phyloP scores from a whole-genome alignment of 2,329 filamentous ascomycete species.

The Trichoderma afroharzianum region DNA sequence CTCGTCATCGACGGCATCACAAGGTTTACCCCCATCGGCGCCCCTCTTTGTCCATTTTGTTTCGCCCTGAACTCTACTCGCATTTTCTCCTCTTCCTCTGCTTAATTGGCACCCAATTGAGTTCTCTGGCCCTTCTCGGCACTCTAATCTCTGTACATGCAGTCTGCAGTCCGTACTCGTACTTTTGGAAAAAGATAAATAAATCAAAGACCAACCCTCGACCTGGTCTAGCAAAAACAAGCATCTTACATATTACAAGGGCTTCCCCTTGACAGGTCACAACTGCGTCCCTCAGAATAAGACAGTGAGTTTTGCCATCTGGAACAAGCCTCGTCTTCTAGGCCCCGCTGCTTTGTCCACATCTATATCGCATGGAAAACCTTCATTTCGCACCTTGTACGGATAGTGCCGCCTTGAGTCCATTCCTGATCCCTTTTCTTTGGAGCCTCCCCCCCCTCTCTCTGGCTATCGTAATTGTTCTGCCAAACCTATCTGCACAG shows the following conservation, averaged over 20 bases:
- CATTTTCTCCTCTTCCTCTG: neutral
- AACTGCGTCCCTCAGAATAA: neutral
- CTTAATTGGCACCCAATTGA: neutral
- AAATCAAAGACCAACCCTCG: neutral
- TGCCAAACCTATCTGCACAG: neutral
- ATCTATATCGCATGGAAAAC: neutral
- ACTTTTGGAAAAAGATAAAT: neutral
- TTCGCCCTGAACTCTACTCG: neutral
- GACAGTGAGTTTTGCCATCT: slow-evolving; percentile 4
- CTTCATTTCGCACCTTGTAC: slow-evolving; percentile 1
- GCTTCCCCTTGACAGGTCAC: neutral
- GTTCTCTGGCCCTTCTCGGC: neutral
- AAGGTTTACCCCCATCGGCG: neutral
- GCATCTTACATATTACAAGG: neutral
- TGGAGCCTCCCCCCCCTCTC: neutral
- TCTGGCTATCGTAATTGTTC: neutral
- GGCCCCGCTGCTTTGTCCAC: neutral
- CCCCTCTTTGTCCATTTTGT: too few species aligned
- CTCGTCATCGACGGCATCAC: neutral
- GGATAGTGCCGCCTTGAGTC: neutral
- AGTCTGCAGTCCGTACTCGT: slow-evolving; percentile 20
- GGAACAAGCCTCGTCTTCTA: neutral
- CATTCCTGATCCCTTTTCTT: neutral
- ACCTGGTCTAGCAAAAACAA: neutral
- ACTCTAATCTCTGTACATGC: slow-evolving; percentile 22